phyloP scores from a whole-genome alignment of 2,329 filamentous ascomycete species.

The Periconia macrospinosa region DNA sequence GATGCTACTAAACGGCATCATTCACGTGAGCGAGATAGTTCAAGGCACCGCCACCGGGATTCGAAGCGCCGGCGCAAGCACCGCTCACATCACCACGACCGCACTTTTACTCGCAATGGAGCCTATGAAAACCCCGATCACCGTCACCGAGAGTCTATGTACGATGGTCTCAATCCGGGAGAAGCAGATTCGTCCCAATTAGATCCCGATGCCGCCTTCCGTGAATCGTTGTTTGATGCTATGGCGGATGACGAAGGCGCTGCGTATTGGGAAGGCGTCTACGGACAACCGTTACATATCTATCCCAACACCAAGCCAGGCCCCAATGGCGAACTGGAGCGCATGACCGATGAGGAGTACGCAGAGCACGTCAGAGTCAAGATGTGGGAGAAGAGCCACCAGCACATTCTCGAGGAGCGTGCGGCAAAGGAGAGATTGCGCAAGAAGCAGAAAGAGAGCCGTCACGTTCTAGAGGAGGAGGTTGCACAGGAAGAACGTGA shows the following conservation, averaged over 20 bases:
- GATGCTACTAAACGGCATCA: constrained; percentile 16
- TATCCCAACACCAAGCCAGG: constrained; percentile 65
- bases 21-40: constrained; percentile 11
- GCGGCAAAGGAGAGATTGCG: constrained; percentile 57
- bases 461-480: constrained; percentile 44
- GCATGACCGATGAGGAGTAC: constrained; percentile 93
- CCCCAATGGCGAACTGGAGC: constrained; percentile 64
- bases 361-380: constrained; percentile 77
- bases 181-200: constrained; percentile 37
- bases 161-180: constrained; percentile 25
- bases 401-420: constrained; percentile 78
- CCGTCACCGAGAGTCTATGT: constrained; percentile 36
- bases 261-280: constrained; percentile 93
- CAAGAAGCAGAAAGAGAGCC: constrained; percentile 49
- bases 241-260: constrained; percentile 97
- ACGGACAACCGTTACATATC: constrained; percentile 88
- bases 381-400: constrained; percentile 96
- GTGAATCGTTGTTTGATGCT: constrained; percentile 93
- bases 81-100: constrained; percentile 17
- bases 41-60: constrained; percentile 15
- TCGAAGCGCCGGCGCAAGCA: constrained; percentile 17
- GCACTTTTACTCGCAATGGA: constrained; percentile 29
- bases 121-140: constrained; percentile 35
- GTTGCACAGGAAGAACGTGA: constrained; percentile 29
- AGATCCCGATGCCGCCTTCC: constrained; percentile 75